These are phyloP conservation scores for Cladophialophora bantiana DNA, from an alignment of 2,329 filamentous ascomycete species.

Conservation along the genomic window DNA sequence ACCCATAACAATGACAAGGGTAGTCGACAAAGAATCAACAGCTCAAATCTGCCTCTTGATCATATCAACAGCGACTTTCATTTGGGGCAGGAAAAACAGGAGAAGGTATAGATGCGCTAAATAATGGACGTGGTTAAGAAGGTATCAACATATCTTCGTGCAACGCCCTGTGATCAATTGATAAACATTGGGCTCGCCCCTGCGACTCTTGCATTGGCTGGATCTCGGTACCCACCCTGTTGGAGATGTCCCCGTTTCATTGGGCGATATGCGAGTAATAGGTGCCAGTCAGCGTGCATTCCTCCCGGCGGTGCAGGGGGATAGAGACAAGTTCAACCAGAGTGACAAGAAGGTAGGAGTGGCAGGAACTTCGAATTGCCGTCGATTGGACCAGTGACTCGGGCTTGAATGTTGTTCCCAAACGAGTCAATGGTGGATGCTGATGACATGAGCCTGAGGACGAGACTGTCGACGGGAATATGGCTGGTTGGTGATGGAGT, in stretches of 20 bases:
- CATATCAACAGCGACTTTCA: not conserved
- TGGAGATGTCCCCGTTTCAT: not conserved
- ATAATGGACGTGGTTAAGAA: not conserved
- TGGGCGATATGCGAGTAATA: not conserved
- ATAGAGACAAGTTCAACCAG: not conserved
- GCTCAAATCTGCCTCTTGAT: not conserved
- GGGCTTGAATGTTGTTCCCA: constrained; percentile 1
- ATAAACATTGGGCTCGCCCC: not conserved
- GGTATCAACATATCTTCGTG: not conserved
- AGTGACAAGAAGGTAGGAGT: not conserved
- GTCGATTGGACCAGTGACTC: not conserved
- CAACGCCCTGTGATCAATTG: not conserved
- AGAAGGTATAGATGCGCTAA: not conserved
- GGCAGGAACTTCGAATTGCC: not conserved
- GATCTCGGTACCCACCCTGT: not conserved
- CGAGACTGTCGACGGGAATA: no score
- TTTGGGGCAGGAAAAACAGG: not conserved
- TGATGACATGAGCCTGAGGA: not conserved
- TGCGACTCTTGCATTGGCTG: not conserved
- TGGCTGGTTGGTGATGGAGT: not conserved
- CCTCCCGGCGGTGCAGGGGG: not conserved
- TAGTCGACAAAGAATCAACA: not conserved
- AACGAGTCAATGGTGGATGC: not conserved
- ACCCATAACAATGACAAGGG: constrained; percentile 23
- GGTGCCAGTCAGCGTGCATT: not conserved